Evolutionary conservation across 805 yeast genomes (phyloP).

Genomic region (Pichia thaimueangensis): DNA sequence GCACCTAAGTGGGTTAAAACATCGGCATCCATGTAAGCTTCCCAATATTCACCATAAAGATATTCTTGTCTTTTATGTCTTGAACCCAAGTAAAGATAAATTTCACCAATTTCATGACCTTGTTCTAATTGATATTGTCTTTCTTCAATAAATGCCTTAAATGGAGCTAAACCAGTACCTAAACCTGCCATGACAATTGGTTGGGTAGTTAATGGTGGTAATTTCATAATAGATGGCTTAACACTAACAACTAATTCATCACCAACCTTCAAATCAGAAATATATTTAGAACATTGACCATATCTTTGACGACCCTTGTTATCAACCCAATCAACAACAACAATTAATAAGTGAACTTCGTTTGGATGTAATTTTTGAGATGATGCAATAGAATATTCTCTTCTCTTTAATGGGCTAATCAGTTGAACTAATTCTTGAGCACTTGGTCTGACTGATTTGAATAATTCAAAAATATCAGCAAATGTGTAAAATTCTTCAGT

Average conservation of each 20-base stretch:
- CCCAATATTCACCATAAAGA: constrained; percentile 95
- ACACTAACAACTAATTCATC: constrained; percentile 88
- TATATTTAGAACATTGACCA: constrained; percentile 91
- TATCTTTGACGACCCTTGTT: constrained; percentile 75
- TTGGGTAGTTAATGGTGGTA: constrained; percentile 79
- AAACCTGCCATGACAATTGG: constrained; percentile 96
- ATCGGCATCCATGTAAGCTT: constrained; percentile 90
- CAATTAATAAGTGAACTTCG: constrained; percentile 85
- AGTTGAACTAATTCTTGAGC: constrained; percentile 62
- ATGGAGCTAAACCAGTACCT: constrained; percentile 97
- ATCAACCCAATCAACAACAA: constrained; percentile 95
- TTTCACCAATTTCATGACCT: constrained; percentile 84
- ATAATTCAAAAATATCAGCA: constrained; percentile 74
- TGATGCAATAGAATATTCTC: constrained; percentile 96
- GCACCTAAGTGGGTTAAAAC: constrained; percentile 92
- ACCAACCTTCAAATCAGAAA: constrained; percentile 74
- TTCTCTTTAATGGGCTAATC: constrained; percentile 84
- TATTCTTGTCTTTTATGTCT: constrained; percentile 95
- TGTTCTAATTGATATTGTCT: constrained; percentile 88
- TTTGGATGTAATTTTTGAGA: constrained; percentile 89
- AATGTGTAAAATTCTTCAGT: constrained; percentile 79
- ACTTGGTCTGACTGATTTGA: constrained; percentile 75
- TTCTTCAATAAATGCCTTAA: constrained; percentile 95
- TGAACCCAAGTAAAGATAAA: constrained; percentile 84
- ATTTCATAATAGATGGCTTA: constrained; percentile 94